Evolutionary conservation across 352 stramenopile species (phyloP).

Genomic region (Globisporangium ultimum): DNA sequence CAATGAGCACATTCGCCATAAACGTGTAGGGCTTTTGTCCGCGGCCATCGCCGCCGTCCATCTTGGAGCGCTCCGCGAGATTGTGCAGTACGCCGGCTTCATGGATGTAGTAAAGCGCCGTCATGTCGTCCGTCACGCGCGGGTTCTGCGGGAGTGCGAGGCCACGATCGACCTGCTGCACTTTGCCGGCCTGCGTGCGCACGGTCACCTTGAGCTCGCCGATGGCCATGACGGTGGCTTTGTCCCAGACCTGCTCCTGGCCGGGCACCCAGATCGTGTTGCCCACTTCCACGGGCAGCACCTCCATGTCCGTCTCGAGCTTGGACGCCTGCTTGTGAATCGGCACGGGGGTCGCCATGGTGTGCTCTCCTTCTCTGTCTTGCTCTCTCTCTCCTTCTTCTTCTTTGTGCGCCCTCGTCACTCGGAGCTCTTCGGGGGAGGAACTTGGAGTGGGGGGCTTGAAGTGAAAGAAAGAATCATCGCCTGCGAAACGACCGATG

Average conservation of each 20-base stretch:
- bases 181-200: constrained; percentile 76
- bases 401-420: not conserved
- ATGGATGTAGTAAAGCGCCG: constrained; percentile 94
- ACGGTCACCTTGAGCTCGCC: constrained; percentile 85
- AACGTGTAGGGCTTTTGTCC: constrained; percentile 89
- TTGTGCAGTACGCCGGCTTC: constrained; percentile 95
- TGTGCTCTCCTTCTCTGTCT: constrained; percentile 6
- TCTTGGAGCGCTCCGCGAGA: constrained; percentile 88
- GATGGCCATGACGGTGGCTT: constrained; percentile 80
- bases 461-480: constrained; percentile 34
- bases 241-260: constrained; percentile 73
- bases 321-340: constrained; percentile 72
- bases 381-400: not conserved
- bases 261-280: constrained; percentile 76
- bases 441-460: constrained; percentile 18
- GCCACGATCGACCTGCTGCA: constrained; percentile 80
- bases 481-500: constrained; percentile 13
- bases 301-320: constrained; percentile 54
- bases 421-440: not conserved
- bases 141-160: constrained; percentile 76
- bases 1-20: constrained; percentile 93
- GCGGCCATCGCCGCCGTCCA: constrained; percentile 68
- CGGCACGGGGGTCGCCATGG: constrained; percentile 63
- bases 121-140: constrained; percentile 91
- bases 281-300: constrained; percentile 73